Evolutionary conservation across 2,329 filamentous ascomycete species (phyloP).

Genomic region (Penicillium sp.): DNA sequence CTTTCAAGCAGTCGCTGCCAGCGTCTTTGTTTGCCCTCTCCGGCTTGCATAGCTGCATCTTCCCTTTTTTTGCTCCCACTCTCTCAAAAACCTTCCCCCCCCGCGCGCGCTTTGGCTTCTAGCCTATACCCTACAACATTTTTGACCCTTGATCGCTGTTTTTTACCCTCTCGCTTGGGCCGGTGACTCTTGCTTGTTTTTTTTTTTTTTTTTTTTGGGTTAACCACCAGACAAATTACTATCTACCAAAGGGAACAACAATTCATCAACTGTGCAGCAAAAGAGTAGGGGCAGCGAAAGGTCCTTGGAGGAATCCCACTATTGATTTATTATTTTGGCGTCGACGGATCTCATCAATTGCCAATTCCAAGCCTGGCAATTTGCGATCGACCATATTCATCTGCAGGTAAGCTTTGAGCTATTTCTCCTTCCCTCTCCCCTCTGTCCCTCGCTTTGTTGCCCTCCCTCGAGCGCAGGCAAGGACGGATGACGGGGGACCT

Average conservation of each 20-base stretch:
- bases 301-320: constrained; percentile 7
- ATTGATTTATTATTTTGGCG: constrained; percentile 19
- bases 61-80: constrained; percentile 14
- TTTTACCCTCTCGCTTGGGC: constrained; percentile 1
- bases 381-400: constrained; percentile 25
- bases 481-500: constrained; percentile 28
- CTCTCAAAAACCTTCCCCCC: constrained; percentile 7
- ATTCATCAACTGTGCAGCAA: constrained; percentile 2
- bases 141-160: not conserved
- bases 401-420: constrained; percentile 24
- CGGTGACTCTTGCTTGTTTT: constrained; percentile 1
- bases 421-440: constrained; percentile 17
- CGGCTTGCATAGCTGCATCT: constrained; percentile 14
- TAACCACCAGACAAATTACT: not conserved
- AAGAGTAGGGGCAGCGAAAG: not conserved
- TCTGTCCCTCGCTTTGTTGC: constrained; percentile 22
- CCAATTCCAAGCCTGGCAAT: constrained; percentile 23
- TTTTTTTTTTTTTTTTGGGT: not conserved
- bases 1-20: not conserved
- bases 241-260: not conserved
- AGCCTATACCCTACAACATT: constrained; percentile 2
- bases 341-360: constrained; percentile 10
- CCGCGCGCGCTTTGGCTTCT: constrained; percentile 7
- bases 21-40: constrained; percentile 24
- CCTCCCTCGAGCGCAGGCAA: constrained; percentile 26